These are phyloP conservation scores for Ulvella scutata DNA, from an alignment of 139 green algal species.

Conservation along the genomic window DNA sequence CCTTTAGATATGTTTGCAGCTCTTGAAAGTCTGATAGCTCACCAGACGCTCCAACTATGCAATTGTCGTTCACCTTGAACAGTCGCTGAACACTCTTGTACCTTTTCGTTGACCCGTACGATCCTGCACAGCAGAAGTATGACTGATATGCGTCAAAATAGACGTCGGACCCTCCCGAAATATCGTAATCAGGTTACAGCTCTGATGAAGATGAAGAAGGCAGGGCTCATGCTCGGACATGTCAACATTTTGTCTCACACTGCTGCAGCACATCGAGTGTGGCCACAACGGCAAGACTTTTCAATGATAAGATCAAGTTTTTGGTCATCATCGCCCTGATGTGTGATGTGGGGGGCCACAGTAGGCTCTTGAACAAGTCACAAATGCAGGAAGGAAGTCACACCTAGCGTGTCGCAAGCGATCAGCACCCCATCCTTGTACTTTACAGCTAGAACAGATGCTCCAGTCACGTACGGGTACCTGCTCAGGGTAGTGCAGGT, in stretches of 20 bases:
- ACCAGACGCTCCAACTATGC: conserved; percentile 65
- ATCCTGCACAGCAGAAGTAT: conserved; percentile 23
- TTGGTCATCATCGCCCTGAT: not conserved
- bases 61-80: conserved; percentile 39
- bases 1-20: conserved; percentile 74
- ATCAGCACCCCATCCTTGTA: conserved; percentile 93
- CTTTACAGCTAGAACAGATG: conserved; percentile 82
- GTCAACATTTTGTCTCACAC: not conserved
- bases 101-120: conserved; percentile 92
- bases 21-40: conserved; percentile 93
- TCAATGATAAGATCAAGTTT: conserved; percentile 2
- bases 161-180: not conserved
- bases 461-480: conserved; percentile 88
- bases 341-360: not conserved
- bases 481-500: conserved; percentile 37
- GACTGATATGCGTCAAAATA: not conserved
- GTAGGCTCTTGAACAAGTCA: not conserved
- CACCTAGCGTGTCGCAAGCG: conserved; percentile 81
- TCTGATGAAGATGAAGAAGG: not conserved
- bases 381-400: not conserved
- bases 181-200: not conserved
- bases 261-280: not conserved
- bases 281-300: not conserved
- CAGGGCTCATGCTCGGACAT: not conserved
- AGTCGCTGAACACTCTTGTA: conserved; percentile 91